These are phyloP conservation scores for Spongiforma sp. DNA, from an alignment of 1,284 basidiomycete species.

Conservation along the genomic window DNA sequence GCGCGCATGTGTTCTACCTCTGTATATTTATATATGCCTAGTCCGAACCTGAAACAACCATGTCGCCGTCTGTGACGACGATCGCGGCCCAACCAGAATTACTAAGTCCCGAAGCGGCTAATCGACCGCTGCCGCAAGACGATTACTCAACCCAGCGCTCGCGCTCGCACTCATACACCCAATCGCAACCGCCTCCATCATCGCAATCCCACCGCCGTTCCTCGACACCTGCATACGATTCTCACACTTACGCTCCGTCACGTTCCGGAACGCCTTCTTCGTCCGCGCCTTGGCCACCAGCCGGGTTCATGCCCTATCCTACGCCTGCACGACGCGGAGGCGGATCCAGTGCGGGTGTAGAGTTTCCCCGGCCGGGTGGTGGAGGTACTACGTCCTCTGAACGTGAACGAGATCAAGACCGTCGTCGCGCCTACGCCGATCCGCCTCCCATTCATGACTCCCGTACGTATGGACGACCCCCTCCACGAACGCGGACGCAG, in stretches of 20 bases:
- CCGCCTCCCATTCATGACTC: neutral
- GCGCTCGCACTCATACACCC: slow-evolving; percentile 35
- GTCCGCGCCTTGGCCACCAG: slow-evolving; percentile 11
- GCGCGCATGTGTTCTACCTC: too few species aligned
- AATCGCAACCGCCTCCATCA: slow-evolving; percentile 4
- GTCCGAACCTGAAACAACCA: slow-evolving; percentile 35
- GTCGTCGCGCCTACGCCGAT: neutral
- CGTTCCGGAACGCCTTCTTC: slow-evolving; percentile 16
- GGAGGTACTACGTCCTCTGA: too few species aligned
- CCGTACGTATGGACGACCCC: neutral
- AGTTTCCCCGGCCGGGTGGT: too few species aligned
- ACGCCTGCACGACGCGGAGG: too few species aligned
- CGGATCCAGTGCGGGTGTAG: too few species aligned
- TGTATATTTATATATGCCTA: slow-evolving; percentile 6
- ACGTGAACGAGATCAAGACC: neutral
- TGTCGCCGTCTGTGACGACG: slow-evolving; percentile 20
- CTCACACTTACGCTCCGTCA: neutral
- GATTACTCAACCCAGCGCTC: slow-evolving; percentile 23
- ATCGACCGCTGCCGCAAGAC: slow-evolving; percentile 31
- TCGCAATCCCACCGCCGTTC: slow-evolving; percentile 47
- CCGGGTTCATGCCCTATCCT: slow-evolving; percentile 25
- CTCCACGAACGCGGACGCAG: slow-evolving; percentile 16
- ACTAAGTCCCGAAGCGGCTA: slow-evolving; percentile 37
- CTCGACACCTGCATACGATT: slow-evolving; percentile 10
- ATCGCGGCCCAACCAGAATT: slow-evolving; percentile 26